Evolutionary conservation across 306 rosid species (phyloP), one percentile per base, ranked within the genome.

Genomic region (Quercus rubra): DNA sequence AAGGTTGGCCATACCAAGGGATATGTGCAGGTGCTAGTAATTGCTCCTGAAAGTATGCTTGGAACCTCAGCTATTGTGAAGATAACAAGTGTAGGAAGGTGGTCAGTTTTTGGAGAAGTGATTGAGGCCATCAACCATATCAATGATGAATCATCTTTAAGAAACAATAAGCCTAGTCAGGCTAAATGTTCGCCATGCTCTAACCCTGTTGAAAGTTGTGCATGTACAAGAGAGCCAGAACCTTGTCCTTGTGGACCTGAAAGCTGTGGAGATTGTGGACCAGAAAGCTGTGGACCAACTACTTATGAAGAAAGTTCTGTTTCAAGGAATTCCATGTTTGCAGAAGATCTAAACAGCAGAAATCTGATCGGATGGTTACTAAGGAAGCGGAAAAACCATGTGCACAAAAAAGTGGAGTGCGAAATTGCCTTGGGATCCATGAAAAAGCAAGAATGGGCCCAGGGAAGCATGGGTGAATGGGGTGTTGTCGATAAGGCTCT

Each of bases 1-100:
- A 31, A 94, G 99, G 99, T 95, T 86, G 99, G 99, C 58, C 99
- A 95, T 82, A 92, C 98, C 79, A 95, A 93, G 89, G 98, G 98
- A 76, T 95, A 92, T 58, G 82, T 95, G 69, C 99, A 95, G 85
- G 99, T 93, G 76, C 97, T 95, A 21, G 90, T 93, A 77, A 74
- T 78, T 80, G 97, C 84, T 73, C 89, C 90, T 23, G 94, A 90
- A 57, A n/a, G 75, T 55, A 85, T 93, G 92, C 88, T 95, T 71
- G 99, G 99, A 80, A 87, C 93, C 79, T 91, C 96, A 84, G 96
- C 96, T 72, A 81, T 86, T 79, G 94, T 81, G 81, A 91, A 85
- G 88, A 88, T 95, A 85, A 91, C 96, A 76, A 84, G 94, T 5
- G 87, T 88, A 6, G 97, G 97, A 86, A 95, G 99, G 82, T 93